A percentile compares a stretch with the other conserved stretches of the same genome.
Evolutionary conservation across 805 yeast genomes (phyloP).

Genomic region (Lipomyces yamanashiensis): DNA sequence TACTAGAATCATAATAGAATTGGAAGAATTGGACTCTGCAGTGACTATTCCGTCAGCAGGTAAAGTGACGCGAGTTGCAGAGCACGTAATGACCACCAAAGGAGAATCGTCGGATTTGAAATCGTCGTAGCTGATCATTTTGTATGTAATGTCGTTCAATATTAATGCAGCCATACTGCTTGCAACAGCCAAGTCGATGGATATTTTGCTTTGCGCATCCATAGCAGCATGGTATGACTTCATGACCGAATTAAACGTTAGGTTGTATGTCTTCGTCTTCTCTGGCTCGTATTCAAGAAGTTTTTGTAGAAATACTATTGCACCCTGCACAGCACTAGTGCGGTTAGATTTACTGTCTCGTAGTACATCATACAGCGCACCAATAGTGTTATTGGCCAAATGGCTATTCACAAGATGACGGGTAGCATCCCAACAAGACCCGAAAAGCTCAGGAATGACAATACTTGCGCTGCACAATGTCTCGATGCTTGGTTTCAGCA

Average conservation of each 20-base stretch:
- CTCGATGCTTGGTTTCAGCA: conserved; percentile 49
- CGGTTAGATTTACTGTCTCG: conserved; percentile 37
- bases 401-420: conserved; percentile 49
- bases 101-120: conserved; percentile 48
- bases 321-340: conserved; percentile 47
- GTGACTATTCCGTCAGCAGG: neutral
- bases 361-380: conserved; percentile 44
- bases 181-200: conserved; percentile 51
- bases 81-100: conserved; percentile 44
- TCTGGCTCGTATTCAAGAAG: conserved; percentile 42
- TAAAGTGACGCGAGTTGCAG: neutral
- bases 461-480: conserved; percentile 54
- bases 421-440: conserved; percentile 49
- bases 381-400: conserved; percentile 46
- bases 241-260: conserved; percentile 46
- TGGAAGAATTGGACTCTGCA: conserved; percentile 19
- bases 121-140: conserved; percentile 41
- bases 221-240: conserved; percentile 45
- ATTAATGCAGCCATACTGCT: conserved; percentile 50
- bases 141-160: conserved; percentile 42
- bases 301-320: conserved; percentile 43
- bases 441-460: conserved; percentile 47
- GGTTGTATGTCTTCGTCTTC: conserved; percentile 40
- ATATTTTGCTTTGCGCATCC: conserved; percentile 46
- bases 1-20: conserved; percentile 34